phyloP scores from a whole-genome alignment of 345 rosid species.

The Acer campestre region DNA sequence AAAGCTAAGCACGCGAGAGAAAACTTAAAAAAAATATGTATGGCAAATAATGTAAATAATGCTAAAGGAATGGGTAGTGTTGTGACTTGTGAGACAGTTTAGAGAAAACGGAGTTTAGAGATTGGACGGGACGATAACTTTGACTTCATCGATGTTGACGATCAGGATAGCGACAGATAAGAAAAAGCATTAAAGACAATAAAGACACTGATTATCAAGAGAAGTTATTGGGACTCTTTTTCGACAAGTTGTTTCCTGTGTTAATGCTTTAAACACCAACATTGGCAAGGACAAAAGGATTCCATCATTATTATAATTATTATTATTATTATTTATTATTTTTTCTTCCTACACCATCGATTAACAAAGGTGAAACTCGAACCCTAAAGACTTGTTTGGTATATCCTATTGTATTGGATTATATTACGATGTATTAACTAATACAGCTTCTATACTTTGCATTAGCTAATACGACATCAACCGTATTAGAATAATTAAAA shows the following conservation, averaged over 20 bases:
- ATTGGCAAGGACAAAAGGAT: no score
- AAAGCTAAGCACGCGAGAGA: background rate
- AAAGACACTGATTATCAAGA: background rate
- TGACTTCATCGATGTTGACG: conserved; percentile 12
- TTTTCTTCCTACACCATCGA: fast-evolving
- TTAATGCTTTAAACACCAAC: no score
- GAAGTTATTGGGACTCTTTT: background rate
- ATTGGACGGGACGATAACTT: background rate
- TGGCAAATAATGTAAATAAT: background rate
- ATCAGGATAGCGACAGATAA: conserved; percentile 5
- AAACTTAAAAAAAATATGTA: background rate
- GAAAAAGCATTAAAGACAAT: background rate
- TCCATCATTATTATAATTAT: no score
- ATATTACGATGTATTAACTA: no score
- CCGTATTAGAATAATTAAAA: no score
- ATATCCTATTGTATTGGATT: no score
- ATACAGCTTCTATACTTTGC: no score
- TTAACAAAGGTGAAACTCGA: no score
- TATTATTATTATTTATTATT: no score
- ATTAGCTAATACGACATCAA: no score
- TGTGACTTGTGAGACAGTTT: no score
- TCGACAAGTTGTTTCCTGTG: background rate
- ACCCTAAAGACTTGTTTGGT: no score
- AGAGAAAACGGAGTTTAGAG: background rate
- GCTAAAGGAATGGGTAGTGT: background rate